Conservation (phyloP, 495 filamentous ascomycete species). For the Annulohypoxylon stygium region DNA sequence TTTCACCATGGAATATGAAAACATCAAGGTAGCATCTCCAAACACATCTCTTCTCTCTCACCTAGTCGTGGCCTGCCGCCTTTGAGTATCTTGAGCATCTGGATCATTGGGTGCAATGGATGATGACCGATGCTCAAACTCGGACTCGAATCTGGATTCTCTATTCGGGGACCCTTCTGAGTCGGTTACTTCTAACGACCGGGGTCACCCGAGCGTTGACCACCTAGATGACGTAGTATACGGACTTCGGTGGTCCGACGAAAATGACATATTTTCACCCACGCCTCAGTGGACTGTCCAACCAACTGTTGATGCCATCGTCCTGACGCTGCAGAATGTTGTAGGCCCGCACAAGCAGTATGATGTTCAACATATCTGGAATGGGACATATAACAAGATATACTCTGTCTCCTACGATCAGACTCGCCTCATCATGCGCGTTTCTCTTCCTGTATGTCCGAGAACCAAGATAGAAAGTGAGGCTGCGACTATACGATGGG, state of each 20-base stretch:
- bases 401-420: slow-evolving; percentile 51
- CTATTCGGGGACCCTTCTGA: slow-evolving; percentile 28
- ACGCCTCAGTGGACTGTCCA: slow-evolving; percentile 44
- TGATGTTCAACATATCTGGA: slow-evolving; percentile 27
- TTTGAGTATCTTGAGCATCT: no score
- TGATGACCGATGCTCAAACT: neutral
- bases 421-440: slow-evolving; percentile 61
- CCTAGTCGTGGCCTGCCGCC: no score
- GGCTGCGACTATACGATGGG: slow-evolving; percentile 65
- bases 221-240: slow-evolving; percentile 13
- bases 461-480: slow-evolving; percentile 66
- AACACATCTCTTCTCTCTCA: no score
- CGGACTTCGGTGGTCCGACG: slow-evolving; percentile 38
- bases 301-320: slow-evolving; percentile 40
- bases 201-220: neutral
- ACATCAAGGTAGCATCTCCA: no score
- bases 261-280: neutral
- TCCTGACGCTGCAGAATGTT: slow-evolving; percentile 27
- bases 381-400: slow-evolving; percentile 54
- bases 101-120: no score
- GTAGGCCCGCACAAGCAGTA: slow-evolving; percentile 28
- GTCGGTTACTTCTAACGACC: neutral
- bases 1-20: no score
- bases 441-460: slow-evolving; percentile 68
- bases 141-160: slow-evolving; percentile 25